Conservation (phyloP, 2,329 filamentous ascomycete species). For the Emmonsiellopsis sp. region DNA sequence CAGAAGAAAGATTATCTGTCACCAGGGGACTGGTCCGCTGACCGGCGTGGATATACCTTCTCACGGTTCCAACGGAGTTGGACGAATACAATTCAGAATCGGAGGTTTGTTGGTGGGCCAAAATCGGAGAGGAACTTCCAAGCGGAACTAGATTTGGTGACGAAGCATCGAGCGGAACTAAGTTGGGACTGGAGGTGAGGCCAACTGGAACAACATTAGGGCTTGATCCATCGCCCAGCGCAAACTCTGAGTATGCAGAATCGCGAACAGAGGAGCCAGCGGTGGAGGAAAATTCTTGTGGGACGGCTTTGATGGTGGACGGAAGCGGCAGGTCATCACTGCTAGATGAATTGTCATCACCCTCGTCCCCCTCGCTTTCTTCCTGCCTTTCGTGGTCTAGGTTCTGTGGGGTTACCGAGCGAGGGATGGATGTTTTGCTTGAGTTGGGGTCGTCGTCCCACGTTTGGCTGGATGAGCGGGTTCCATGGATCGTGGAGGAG, state of each 20-base stretch:
- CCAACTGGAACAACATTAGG: slow-evolving; percentile 31
- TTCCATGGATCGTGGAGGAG: slow-evolving; percentile 4
- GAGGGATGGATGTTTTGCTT: slow-evolving; percentile 12
- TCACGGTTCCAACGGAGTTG: slow-evolving; percentile 32
- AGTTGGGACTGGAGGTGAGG: slow-evolving; percentile 31
- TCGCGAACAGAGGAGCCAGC: slow-evolving; percentile 13
- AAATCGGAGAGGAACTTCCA: slow-evolving; percentile 21
- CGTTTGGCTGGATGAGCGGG: slow-evolving; percentile 9
- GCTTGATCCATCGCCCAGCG: slow-evolving; percentile 24
- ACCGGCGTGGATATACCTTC: slow-evolving; percentile 25
- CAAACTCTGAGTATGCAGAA: slow-evolving; percentile 14
- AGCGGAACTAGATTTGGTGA: slow-evolving; percentile 28
- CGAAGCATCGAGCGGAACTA: slow-evolving; percentile 29
- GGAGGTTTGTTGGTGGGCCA: slow-evolving; percentile 23
- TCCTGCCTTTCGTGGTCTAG: background rate
- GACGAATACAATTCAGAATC: slow-evolving; percentile 31
- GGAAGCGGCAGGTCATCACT: slow-evolving; percentile 20
- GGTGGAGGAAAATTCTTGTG: slow-evolving; percentile 21
- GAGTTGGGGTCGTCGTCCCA: slow-evolving; percentile 11
- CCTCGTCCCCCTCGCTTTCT: slow-evolving; percentile 10
- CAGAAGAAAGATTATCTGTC: slow-evolving; percentile 19
- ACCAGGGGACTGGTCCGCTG: slow-evolving; percentile 22
- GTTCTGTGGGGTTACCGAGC: slow-evolving; percentile 5
- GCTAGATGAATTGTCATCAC: slow-evolving; percentile 17
- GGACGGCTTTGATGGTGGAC: slow-evolving; percentile 29